Conservation (phyloP, 164 flowering plant genomes). For the Brasenia schreberi region DNA sequence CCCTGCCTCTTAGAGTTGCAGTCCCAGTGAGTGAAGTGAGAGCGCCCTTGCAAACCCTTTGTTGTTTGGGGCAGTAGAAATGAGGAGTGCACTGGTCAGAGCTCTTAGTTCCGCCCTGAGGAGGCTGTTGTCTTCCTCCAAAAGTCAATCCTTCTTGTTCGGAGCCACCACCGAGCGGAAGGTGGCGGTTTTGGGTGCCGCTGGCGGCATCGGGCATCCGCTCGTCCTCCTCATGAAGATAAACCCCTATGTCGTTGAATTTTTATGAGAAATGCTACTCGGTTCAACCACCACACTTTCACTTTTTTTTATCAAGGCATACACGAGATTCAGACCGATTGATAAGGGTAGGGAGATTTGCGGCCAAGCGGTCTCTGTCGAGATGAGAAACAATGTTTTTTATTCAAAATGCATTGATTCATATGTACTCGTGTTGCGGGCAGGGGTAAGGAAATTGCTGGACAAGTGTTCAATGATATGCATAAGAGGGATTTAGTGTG, state of each 20-base stretch:
- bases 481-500: conserved; percentile 19
- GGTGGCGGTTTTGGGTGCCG: conserved; percentile 49
- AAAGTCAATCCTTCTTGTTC: conserved; percentile 14
- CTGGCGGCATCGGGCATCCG: conserved; percentile 60
- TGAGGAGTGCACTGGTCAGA: conserved; percentile 32
- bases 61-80: conserved; percentile 2
- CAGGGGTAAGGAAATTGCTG: conserved; percentile 8
- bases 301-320: conserved; percentile 41
- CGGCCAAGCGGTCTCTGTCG: not conserved
- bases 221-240: conserved; percentile 48
- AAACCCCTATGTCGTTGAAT: conserved; percentile 39
- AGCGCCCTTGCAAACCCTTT: too few relatives aligned
- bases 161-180: conserved; percentile 27
- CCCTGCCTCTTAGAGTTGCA: too few relatives aligned
- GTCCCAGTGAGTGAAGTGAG: too few relatives aligned
- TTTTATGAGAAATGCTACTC: conserved; percentile 36
- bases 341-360: conserved; percentile 41
- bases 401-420: conserved; percentile 16
- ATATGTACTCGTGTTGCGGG: conserved; percentile 20
- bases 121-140: conserved; percentile 5
- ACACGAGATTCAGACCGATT: conserved; percentile 26
- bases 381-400: conserved; percentile 9
- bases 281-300: conserved; percentile 46
- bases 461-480: conserved; percentile 28
- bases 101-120: conserved; percentile 16